Evolutionary conservation across 495 filamentous ascomycete species (phyloP).

Genomic region (Penicillium desertorum): DNA sequence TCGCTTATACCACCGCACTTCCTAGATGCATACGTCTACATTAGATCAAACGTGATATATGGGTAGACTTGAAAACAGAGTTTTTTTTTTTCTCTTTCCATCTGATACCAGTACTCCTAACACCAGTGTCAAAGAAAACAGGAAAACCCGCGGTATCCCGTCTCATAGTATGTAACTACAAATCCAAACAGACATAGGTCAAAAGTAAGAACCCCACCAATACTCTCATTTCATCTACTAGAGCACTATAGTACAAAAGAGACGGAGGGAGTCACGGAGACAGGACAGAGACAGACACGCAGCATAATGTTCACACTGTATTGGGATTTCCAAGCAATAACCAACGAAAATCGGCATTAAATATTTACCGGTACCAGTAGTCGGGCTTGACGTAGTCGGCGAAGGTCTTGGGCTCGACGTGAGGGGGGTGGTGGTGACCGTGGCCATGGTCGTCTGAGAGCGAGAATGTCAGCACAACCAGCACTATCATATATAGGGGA

Average conservation of each 20-base stretch:
- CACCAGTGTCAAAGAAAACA: neutral
- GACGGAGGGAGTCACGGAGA: constrained; percentile 28
- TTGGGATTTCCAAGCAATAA: constrained; percentile 13
- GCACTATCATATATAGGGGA: neutral
- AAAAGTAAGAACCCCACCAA: constrained; percentile 19
- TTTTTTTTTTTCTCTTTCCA: neutral
- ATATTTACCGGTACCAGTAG: constrained; percentile 71
- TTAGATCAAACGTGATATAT: constrained; percentile 4
- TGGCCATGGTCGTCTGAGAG: constrained; percentile 48
- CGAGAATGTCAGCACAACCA: constrained; percentile 9
- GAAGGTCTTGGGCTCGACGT: constrained; percentile 85
- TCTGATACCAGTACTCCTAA: neutral
- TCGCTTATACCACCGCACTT: neutral
- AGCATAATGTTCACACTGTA: constrained; percentile 16
- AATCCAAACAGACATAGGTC: neutral
- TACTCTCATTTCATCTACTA: constrained; percentile 39
- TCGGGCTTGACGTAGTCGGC: constrained; percentile 89
- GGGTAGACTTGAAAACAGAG: neutral
- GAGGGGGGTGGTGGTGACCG: constrained; percentile 53
- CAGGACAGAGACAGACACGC: constrained; percentile 27
- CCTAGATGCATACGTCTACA: neutral
- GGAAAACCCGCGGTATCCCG: neutral
- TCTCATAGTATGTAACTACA: neutral
- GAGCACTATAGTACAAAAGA: constrained; percentile 49
- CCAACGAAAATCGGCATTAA: constrained; percentile 12